Evolutionary conservation across 2,329 filamentous ascomycete genomes (phyloP).

Genomic region (Sporothrix pseudoabietina): DNA sequence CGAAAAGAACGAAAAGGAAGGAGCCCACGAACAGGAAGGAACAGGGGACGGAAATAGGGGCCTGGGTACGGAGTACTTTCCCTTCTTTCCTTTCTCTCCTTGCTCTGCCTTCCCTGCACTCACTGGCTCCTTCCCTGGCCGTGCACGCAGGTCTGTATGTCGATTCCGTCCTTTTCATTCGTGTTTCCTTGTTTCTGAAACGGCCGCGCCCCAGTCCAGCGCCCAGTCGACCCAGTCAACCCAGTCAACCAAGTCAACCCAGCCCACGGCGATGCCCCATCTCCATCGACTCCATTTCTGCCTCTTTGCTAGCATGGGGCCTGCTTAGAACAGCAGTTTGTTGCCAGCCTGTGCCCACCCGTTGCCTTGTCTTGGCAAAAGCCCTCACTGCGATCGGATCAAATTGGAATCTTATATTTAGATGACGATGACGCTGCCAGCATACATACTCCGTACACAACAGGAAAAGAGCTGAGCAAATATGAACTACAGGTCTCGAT

Average conservation of each 20-base stretch:
- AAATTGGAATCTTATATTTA: not conserved
- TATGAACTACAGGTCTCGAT: not conserved
- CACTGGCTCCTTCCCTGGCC: not conserved
- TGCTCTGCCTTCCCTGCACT: not conserved
- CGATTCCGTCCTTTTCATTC: conserved; percentile 6
- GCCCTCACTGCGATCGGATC: not conserved
- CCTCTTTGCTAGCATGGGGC: not conserved
- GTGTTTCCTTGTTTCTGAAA: conserved; percentile 26
- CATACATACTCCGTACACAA: too few relatives aligned
- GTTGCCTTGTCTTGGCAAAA: conserved; percentile 3
- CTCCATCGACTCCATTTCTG: not conserved
- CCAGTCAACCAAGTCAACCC: not conserved
- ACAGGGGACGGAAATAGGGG: not conserved
- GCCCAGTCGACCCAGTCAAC: too few relatives aligned
- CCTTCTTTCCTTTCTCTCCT: not conserved
- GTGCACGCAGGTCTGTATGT: not conserved
- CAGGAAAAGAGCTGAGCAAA: not conserved
- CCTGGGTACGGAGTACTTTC: not conserved
- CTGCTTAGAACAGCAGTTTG: not conserved
- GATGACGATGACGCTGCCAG: not conserved
- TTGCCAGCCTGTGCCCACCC: not conserved
- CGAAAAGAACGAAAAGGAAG: not conserved
- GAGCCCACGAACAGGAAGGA: not conserved
- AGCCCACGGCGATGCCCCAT: not conserved
- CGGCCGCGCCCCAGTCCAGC: conserved; percentile 17